A percentile compares a stretch with the other conserved stretches of the same genome.
Conservation (phyloP, 176 grass and related monocot genomes). For the Echinochloa phyllopogon region DNA sequence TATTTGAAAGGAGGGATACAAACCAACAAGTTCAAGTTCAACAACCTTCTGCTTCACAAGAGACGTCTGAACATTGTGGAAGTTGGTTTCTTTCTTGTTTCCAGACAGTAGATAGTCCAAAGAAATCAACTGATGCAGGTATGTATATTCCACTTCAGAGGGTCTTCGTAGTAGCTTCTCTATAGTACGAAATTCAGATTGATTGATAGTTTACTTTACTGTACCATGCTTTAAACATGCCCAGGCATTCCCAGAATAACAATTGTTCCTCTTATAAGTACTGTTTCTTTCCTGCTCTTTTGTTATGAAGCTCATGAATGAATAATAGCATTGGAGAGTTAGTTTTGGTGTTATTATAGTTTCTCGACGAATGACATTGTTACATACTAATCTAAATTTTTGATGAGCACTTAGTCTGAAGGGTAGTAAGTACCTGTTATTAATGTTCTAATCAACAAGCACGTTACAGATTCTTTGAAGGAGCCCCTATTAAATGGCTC, state of each 20-base stretch:
- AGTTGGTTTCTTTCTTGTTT: constrained; percentile 74
- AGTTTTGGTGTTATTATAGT: not conserved
- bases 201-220: not conserved
- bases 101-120: constrained; percentile 55
- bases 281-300: not conserved
- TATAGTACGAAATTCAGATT: not conserved
- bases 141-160: constrained; percentile 16
- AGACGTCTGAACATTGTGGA: constrained; percentile 43
- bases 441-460: constrained; percentile 23
- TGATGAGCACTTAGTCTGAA: not conserved
- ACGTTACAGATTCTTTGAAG: constrained; percentile 37
- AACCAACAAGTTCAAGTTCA: constrained; percentile 45
- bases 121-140: constrained; percentile 34
- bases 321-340: not conserved
- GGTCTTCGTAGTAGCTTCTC: not conserved
- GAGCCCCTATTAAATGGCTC: constrained; percentile 11
- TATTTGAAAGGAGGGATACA: constrained; percentile 58
- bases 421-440: not conserved
- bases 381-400: not conserved
- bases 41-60: constrained; percentile 33
- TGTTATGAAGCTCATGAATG: not conserved
- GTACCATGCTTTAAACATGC: not conserved
- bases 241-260: not conserved
- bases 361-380: not conserved
- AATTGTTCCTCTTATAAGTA: not conserved